Evolutionary conservation across 2,329 filamentous ascomycete genomes (phyloP), one percentile per base, ranked within the genome.

Genomic region (Phyllosticta citrichinensis): DNA sequence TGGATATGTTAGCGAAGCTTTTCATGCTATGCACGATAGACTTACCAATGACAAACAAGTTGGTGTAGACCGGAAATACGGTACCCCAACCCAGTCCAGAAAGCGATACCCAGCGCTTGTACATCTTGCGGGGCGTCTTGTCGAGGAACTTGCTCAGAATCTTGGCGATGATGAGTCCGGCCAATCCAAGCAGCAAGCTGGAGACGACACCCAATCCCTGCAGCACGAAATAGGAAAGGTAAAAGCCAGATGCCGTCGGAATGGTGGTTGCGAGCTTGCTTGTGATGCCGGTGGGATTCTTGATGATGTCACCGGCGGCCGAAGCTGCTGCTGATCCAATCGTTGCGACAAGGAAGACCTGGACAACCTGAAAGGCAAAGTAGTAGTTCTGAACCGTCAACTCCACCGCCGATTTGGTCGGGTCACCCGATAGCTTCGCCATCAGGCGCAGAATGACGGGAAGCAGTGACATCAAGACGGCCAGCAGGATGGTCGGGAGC

Each of bases 201-300:
- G 89, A 82, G 3, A 91, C 88, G 63, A 93, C 85, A 1, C 87
- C 87, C 62, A 97, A 74, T 35, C 93, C 95, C 74, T 97, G 94
- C 2, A 99, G 83, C 33, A 97, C 84, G 66, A 99, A 95, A 76
- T 97, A 99, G 0, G 88, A 90, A 20, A 97, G 87, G 74, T 97
- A 99, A 71, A 97, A 95, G 75, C 96, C 97, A 63, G 91, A 92
- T 0, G 91, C 86, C 61, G 83, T 86, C 19, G 94, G 94, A 5
- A 99, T 79, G 62, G 89, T 87, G 17, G 79, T 69, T 0, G 91
- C 87, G 3, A 96, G 80, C 50, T 95, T 75, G 0, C 71, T 75
- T 0, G 90, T 84, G 6, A 85, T 82, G 0, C 75, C 75, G 2
- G 77, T 71, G 0, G 91, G 91, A 3, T 90, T 67, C 0, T 84